phyloP scores from a whole-genome alignment of 768 basidiomycete genomes.

The Rhizopogon rudus region DNA sequence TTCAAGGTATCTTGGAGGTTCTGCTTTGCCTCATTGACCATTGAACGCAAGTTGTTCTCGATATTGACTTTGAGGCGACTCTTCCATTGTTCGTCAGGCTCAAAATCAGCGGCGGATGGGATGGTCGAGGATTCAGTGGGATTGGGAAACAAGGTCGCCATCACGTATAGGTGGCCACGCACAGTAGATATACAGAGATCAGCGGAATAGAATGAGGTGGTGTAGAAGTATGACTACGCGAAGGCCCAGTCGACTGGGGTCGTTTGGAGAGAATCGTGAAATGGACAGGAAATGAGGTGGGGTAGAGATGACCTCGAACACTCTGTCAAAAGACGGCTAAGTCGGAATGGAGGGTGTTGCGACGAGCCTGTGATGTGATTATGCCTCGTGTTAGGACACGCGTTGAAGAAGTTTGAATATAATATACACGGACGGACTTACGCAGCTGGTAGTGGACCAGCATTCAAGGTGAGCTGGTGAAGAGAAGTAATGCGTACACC shows the following conservation, averaged over 20 bases:
- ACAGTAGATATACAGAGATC: conserved; percentile 2
- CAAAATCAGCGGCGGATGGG: conserved; percentile 24
- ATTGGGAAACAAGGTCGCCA: conserved; percentile 20
- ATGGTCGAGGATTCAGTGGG: conserved; percentile 8
- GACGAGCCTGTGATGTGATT: conserved; percentile 34
- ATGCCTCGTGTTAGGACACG: conserved; percentile 57
- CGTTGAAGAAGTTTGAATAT: conserved; percentile 28
- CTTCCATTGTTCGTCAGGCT: conserved; percentile 58
- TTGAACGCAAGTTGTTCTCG: conserved; percentile 34
- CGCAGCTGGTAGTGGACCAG: conserved; percentile 7
- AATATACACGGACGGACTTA: conserved; percentile 11
- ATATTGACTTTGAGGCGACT: conserved; percentile 42
- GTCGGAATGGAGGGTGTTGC: conserved; percentile 13
- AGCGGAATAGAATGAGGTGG: not conserved
- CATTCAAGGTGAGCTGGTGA: conserved; percentile 10
- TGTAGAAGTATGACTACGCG: conserved; percentile 1
- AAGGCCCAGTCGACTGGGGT: not conserved
- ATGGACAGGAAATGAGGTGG: conserved; percentile 8
- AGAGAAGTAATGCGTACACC: not conserved
- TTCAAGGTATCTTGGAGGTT: conserved; percentile 49
- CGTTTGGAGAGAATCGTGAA: conserved; percentile 4
- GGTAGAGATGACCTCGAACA: conserved; percentile 9
- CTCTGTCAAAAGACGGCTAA: conserved; percentile 11
- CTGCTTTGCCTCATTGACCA: conserved; percentile 60
- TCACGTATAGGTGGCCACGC: conserved; percentile 9